Base-by-base conservation (phyloP, 305 asterid species). In the Coffea humblotiana region DNA sequence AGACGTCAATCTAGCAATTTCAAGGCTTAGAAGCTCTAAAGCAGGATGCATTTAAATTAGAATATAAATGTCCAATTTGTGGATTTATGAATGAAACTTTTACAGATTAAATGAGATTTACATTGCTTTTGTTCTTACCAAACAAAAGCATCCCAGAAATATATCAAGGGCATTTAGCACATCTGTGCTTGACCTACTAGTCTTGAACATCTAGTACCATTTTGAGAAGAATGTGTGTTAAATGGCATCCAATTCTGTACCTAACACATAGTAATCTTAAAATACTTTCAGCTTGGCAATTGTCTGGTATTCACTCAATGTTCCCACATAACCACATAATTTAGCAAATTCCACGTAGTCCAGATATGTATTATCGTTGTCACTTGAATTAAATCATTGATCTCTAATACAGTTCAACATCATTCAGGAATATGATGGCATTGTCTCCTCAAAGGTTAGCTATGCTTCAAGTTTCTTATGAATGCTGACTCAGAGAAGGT, bases 401-500 rank as follows among this genome's bases (percentile, higher is more conserved):
- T 67, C 64, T 74, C 69, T 56, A 60, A 56, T 66, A 40, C 37
- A 23, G 68, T 74, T 58, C 25, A 75, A 73, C 14, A 67, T 40
- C 48, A 21, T 66, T 54, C 52, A 77, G 80, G 80, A 14, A 10
- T 18, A n/a, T 11, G 35, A 11, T 21, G 60, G 37, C 7, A 66
- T 18, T 12, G 45, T 77, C 32, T 77, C 75, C 35, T 77, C 80
- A 8, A 49, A 66, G 80, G 80, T 77, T 4, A 66, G 67, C 74
- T n/a, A 32, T 58, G 51, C 37, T 27, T 8, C 65, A 8, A 37
- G 60, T 52, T 21, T 40, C 68, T 37, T 29, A 10, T 37, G 45
- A 21, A 37, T 19, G 65, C 9, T 0, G 12, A 21, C 65, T 16
- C 2, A 21, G 6, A 71, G 16, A 69, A 70, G 2, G 8, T 8